These are phyloP conservation scores for Achaetomiella virescens DNA, from an alignment of 495 filamentous ascomycete species.

Conservation along the genomic window DNA sequence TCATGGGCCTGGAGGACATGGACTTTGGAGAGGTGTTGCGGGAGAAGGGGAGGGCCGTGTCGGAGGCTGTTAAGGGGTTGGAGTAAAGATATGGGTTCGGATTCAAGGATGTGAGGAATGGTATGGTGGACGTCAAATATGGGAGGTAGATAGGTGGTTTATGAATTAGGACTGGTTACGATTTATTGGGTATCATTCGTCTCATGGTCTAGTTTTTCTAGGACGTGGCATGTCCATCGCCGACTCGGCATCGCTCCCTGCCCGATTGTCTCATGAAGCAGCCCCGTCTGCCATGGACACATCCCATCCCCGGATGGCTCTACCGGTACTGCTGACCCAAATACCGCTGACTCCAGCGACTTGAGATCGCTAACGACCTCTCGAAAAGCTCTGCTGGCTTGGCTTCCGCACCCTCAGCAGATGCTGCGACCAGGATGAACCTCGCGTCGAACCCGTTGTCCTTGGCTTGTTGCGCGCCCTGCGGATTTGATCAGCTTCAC, in stretches of 20 bases:
- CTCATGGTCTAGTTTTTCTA: not conserved
- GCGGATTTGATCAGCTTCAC: conserved; percentile 11
- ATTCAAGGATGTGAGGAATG: too few relatives aligned
- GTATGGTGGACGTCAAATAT: not conserved
- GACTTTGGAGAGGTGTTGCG: conserved; percentile 27
- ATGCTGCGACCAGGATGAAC: conserved; percentile 64
- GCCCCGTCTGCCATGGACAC: conserved; percentile 18
- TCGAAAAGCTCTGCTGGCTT: conserved; percentile 58
- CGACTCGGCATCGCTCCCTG: not conserved
- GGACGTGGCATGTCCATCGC: not conserved
- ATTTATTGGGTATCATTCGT: conserved; percentile 2
- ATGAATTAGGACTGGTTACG: not conserved
- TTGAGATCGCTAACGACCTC: conserved; percentile 54
- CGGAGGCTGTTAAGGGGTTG: not conserved
- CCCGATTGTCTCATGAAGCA: not conserved
- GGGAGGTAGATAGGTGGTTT: not conserved
- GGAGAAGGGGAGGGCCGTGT: conserved; percentile 14
- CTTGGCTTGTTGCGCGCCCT: conserved; percentile 70
- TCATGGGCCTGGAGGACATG: conserved; percentile 20
- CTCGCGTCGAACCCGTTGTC: conserved; percentile 61
- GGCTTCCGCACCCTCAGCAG: conserved; percentile 57
- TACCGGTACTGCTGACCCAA: conserved; percentile 7
- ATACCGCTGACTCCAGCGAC: conserved; percentile 21
- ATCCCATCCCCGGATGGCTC: conserved; percentile 10
- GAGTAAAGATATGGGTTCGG: too few relatives aligned